Evolutionary conservation across 2,329 filamentous ascomycete species (phyloP), one percentile per base, ranked within the genome.

Genomic region (Aspergillus neoniger): DNA sequence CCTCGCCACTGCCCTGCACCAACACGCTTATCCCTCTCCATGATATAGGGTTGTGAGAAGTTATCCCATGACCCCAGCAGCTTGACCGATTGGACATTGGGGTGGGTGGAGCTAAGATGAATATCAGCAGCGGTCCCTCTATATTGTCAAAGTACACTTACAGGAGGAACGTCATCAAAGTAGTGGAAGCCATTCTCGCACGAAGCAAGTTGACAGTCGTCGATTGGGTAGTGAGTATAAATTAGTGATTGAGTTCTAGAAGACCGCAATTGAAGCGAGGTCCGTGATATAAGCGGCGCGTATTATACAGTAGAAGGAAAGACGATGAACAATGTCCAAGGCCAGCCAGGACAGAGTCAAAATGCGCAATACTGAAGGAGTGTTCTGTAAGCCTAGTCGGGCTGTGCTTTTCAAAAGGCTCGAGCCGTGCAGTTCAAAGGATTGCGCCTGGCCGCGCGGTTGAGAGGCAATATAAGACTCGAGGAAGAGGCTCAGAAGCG

Each of bases 61-160:
- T 96, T 96, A 80, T 97, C 93, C 94, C 94, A 98, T 65, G 92
- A 96, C 64, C 94, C 94, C 69, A 95, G 83, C 49, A 97, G 84
- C 72, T 91, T 87, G 66, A 97, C 91, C 48, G 88, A 89, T 64
- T 75, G 67, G 51, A 78, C 74, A 41, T 76, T 71, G 36, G 77
- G 74, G 52, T 74, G 72, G 62, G 77, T 77, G 47, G 69, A 69
- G 60, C 72, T 75, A 61, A 32, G 28, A 60, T 38, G 19, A 19
- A 54, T 56, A 69, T 68, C 62, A 73, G 70, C 41, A 32, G 51
- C 47, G 39, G 6, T 8, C 17, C 28, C 9, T 12, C 14, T 48
- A 39, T 12, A 28, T 23, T 8, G 8, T 32, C 8, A n/a, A 48
- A 14, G n/a, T 5, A n/a, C 19, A 70, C 72, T 73, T 63, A 75